Base-by-base conservation (phyloP, 148 eudicot genomes). In the Polygonum maritimum region DNA sequence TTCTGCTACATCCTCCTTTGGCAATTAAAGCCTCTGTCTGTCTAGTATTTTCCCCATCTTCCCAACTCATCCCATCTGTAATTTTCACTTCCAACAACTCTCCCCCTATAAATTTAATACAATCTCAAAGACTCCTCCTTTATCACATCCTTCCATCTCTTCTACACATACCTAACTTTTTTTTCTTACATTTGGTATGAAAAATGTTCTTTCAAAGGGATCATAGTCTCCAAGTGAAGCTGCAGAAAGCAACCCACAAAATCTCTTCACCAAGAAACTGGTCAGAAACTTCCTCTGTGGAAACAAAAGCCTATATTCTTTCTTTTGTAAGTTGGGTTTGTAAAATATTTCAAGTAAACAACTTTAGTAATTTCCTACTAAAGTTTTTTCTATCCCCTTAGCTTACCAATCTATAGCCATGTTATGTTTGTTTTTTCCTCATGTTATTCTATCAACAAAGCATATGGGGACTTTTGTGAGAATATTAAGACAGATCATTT, bases 151-250 rank as follows among this genome's bases (percentile, higher is more conserved):
- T 48, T 48, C 15, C 15, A 13, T 48, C 13, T 13, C 49, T 10
- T 48, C 16, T 10, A 48, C 6, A 47, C 49, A 47, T 48, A 48
- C 15, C 11, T 12, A 44, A 44, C 7, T 44, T 8, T 44, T 44
- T 44, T 44, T 44, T 44, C 15, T 48, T 13, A 48, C 49, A 48
- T n/a, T 49, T 14, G 55, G 19, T 57, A 6, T 57, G 5, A 57
- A 7, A 7, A 19, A 19, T 19, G 8, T 55, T 55, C 62, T 55
- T 55, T 19, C 31, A 55, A 57, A 19, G 26, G 10, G 63, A 57
- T n/a, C 63, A 57, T n/a, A n/a, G n/a, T n/a, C n/a, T n/a, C n/a
- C n/a, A n/a, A 55, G 60, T 55, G 62, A 55, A 55, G 26, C 62
- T 55, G 62, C 62, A 39, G 41, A 39, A 39, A 39, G 41, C 41